Percentiles rank a stretch among this genome's conserved stretches.
Evolutionary conservation across 2,329 filamentous ascomycete species (phyloP).

Genomic region (Phaeosphaeriaceae sp.): DNA sequence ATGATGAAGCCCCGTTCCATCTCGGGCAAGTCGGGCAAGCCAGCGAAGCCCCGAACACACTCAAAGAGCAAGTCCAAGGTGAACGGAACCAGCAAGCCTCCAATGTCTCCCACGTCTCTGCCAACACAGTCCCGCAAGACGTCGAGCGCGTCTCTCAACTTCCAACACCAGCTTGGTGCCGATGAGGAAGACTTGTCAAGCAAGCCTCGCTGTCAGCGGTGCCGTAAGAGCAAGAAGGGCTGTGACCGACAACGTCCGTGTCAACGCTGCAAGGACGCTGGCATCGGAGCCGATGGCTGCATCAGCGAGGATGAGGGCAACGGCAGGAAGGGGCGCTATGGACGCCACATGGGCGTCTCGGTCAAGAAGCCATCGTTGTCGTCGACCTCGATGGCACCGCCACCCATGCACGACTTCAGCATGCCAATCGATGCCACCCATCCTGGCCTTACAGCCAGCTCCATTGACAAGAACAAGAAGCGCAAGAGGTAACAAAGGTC

Average conservation of each 20-base stretch:
- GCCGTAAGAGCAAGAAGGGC: conserved; percentile 99
- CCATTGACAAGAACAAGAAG: conserved; percentile 71
- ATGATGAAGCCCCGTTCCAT: conserved; percentile 46
- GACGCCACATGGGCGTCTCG: conserved; percentile 72
- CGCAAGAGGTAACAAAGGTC: conserved; percentile 64
- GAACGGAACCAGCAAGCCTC: conserved; percentile 50
- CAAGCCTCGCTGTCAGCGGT: conserved; percentile 96
- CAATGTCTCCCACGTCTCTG: conserved; percentile 67
- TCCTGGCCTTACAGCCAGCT: conserved; percentile 22
- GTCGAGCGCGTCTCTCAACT: conserved; percentile 73
- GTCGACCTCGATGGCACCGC: conserved; percentile 45
- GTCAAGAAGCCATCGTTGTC: conserved; percentile 62
- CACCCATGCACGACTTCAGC: conserved; percentile 43
- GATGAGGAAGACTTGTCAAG: conserved; percentile 92
- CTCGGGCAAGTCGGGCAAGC: conserved; percentile 51
- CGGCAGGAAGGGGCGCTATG: conserved; percentile 92
- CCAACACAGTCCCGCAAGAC: conserved; percentile 76
- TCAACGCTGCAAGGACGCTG: conserved; percentile 93
- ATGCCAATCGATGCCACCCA: conserved; percentile 24
- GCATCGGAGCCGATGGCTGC: conserved; percentile 90
- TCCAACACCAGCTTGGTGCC: conserved; percentile 66
- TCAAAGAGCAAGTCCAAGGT: conserved; percentile 62
- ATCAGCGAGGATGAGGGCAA: conserved; percentile 98
- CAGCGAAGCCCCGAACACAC: conserved; percentile 49
- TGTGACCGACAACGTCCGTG: conserved; percentile 97